Percentiles rank a stretch among this genome's conserved stretches.
Conservation (phyloP, 768 basidiomycete genomes). For the Erythrobasidium yunnanense region DNA sequence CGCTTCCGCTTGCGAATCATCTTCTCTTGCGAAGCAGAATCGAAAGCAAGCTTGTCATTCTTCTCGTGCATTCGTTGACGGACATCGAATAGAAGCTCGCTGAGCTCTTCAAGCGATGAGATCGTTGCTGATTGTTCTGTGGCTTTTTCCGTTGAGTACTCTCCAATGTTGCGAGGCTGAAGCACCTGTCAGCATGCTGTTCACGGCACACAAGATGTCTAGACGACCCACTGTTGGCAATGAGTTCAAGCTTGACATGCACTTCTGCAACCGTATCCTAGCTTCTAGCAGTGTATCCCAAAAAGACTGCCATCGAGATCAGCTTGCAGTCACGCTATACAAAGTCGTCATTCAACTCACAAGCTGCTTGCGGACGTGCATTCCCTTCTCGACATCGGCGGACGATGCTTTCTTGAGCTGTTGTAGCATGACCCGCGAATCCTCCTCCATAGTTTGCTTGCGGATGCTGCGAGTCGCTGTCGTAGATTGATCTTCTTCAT, state of each 20-base stretch:
- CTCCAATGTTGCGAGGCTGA: neutral
- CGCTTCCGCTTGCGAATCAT: constrained; percentile 32
- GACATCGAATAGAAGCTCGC: constrained; percentile 38
- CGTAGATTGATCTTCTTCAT: too few relatives aligned
- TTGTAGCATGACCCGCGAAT: constrained; percentile 16
- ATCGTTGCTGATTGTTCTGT: constrained; percentile 33
- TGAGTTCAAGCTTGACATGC: constrained; percentile 53
- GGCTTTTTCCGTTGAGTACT: neutral
- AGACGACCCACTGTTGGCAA: constrained; percentile 53
- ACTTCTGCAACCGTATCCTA: constrained; percentile 85
- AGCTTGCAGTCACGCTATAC: too few relatives aligned
- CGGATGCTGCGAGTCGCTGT: too few relatives aligned
- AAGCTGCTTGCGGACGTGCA: constrained; percentile 69
- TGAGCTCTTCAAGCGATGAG: constrained; percentile 42
- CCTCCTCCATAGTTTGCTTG: neutral
- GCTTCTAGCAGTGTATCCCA: constrained; percentile 82
- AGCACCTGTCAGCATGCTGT: too few relatives aligned
- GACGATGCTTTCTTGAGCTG: constrained; percentile 18
- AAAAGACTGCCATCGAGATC: constrained; percentile 48
- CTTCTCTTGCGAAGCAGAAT: neutral
- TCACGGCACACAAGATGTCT: constrained; percentile 27
- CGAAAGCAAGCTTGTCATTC: constrained; percentile 35
- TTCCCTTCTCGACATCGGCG: constrained; percentile 55
- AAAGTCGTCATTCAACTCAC: constrained; percentile 45
- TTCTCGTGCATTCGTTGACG: constrained; percentile 28